Evolutionary conservation across 352 stramenopile species (phyloP).

Genomic region (Globisporangium middletonii): DNA sequence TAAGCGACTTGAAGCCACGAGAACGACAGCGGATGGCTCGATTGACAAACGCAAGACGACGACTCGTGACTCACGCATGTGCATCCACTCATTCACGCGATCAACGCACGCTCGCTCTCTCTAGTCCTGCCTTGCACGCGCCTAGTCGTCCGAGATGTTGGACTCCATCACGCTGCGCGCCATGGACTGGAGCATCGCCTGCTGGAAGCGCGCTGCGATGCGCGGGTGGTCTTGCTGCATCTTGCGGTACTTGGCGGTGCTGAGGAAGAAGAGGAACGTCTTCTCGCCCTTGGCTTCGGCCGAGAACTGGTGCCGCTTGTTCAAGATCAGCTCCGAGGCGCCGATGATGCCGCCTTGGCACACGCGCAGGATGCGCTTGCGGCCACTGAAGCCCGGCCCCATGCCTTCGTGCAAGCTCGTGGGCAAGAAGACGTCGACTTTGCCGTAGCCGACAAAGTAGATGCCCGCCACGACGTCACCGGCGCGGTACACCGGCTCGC

Average conservation of each 20-base stretch:
- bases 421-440: slow-evolving; percentile 81
- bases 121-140: too few relatives aligned
- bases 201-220: slow-evolving; percentile 73
- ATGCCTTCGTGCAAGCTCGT: slow-evolving; percentile 75
- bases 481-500: slow-evolving; percentile 65
- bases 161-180: slow-evolving; percentile 80
- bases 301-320: slow-evolving; percentile 79
- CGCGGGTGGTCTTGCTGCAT: slow-evolving; percentile 67
- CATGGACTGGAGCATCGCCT: slow-evolving; percentile 83
- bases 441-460: slow-evolving; percentile 82
- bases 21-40: too few relatives aligned
- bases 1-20: too few relatives aligned
- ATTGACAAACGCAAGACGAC: not conserved
- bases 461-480: slow-evolving; percentile 56
- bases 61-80: not conserved
- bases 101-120: not conserved
- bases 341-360: slow-evolving; percentile 77
- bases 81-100: not conserved
- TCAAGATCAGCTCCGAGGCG: slow-evolving; percentile 73
- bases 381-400: slow-evolving; percentile 67
- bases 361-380: slow-evolving; percentile 77
- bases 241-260: slow-evolving; percentile 54
- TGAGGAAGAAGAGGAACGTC: slow-evolving; percentile 80
- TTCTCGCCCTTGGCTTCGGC: slow-evolving; percentile 50
- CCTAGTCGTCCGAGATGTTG: slow-evolving; percentile 77